Base-by-base conservation (phyloP, 1,284 basidiomycete species). In the Psilocybe mexicana region DNA sequence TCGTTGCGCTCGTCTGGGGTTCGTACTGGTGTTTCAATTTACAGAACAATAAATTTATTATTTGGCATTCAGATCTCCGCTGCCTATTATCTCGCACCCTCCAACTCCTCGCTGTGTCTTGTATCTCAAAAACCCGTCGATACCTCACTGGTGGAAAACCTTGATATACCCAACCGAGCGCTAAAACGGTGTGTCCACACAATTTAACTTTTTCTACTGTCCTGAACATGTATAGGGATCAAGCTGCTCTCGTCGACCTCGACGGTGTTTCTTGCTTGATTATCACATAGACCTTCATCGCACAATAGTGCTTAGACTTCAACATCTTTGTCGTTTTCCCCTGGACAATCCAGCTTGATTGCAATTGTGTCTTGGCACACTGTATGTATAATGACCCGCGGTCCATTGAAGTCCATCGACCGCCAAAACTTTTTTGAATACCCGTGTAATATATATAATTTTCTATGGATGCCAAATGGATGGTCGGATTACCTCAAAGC, bases 1-100 rank as follows among this genome's bases (percentile, higher is more conserved):
- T 77, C 79, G 3, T 77, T 90, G 54, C 81, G 83, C 46, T 76
- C 82, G 6, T 79, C 79, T 57, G 87, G 86, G 63, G 87, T 90
- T 67, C 61, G 82, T n/a, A 40, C 8, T 33, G 30, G 8, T 4
- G 4, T 33, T 8, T 40, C 38, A 40, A 8, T 40, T 57, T 36
- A 2, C 23, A 14, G 7, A 54, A 46, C 23, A 18, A 43, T 6
- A 7, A 18, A 35, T 35, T 26, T 12, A 3, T 35, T 30, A 35
- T 24, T 28, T 54, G 12, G 28, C 54, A 55, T 40, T 18, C 66
- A 87, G 86, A 74, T 87, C 40, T 69, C 79, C 44, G 83, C 84
- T 2, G 83, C 84, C 0, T 87, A 88, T 66, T 78, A 76, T 14
- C 75, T 88, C 36, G 77, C 81, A n/a, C 85, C 85, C 12, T 84